A percentile compares a stretch with the other conserved stretches of the same genome.
phyloP scores from a whole-genome alignment of 768 basidiomycete genomes.

The Mycena sanguinolenta region DNA sequence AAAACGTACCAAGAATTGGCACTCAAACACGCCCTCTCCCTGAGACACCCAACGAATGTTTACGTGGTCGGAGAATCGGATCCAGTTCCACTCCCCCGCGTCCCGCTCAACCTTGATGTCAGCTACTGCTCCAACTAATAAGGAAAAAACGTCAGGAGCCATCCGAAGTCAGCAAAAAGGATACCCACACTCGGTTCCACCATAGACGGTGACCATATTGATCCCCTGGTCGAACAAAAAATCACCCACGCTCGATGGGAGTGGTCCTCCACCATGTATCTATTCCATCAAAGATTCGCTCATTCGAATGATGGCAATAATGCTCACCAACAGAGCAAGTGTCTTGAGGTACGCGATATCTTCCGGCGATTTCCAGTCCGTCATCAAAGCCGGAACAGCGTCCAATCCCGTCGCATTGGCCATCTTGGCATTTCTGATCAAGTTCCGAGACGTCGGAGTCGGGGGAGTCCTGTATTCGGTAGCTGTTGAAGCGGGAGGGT shows the following conservation, averaged over 20 bases:
- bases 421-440: slow-evolving; percentile 49
- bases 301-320: slow-evolving; percentile 19
- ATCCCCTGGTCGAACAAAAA: no score
- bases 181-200: slow-evolving; percentile 52
- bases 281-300: slow-evolving; percentile 39
- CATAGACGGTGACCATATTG: slow-evolving; percentile 52
- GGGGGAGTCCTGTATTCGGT: slow-evolving; percentile 45
- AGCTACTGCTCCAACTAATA: slow-evolving; percentile 5
- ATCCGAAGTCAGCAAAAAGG: no score
- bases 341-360: slow-evolving; percentile 44
- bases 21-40: no score
- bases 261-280: slow-evolving; percentile 51
- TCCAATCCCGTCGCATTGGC: slow-evolving; percentile 47
- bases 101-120: slow-evolving; percentile 44
- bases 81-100: no score
- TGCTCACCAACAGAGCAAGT: slow-evolving; percentile 43
- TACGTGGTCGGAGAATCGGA: no score
- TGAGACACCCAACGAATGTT: no score
- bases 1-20: not conserved
- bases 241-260: slow-evolving; percentile 52
- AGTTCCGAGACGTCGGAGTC: slow-evolving; percentile 54
- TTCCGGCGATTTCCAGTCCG: slow-evolving; percentile 51
- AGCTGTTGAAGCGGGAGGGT: slow-evolving; percentile 46
- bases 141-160: not conserved
- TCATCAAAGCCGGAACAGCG: slow-evolving; percentile 55